Evolutionary conservation across 495 filamentous ascomycete species (phyloP), one percentile per base, ranked within the genome.

Genomic region (Daldinia childiae): DNA sequence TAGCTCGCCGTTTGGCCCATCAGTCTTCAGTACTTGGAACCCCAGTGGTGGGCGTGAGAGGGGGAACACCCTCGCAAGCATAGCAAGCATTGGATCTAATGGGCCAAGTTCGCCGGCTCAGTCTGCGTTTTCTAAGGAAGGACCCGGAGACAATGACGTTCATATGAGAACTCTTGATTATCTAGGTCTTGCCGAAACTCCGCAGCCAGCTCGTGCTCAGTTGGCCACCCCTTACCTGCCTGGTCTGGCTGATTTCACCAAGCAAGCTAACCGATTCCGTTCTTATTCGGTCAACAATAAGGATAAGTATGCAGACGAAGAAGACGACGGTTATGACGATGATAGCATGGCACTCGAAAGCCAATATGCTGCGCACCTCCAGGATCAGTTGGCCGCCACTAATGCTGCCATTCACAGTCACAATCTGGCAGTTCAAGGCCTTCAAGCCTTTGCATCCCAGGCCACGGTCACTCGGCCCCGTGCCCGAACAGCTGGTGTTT

Each of bases 271-370:
- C 79, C 87, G 95, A 51, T 93, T 98, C 80, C 89, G 95, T 17
- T 99, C 95, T 30, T 98, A 97, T 78, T 99, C 95, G 21, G 95
- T 99, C 54, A 98, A 99, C 79, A 95, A 96, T 43, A 98, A 96
- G 79, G 95, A 98, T 78, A 97, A 96, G 80, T 98, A 98, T 75
- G 95, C 92, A 0, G 94, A 97, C 63, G 93, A 97, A 68, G 95
- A 98, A 26, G 91, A 96, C 17, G 93, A 94, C 43, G 90, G 93
- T 64, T 91, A 90, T 57, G 91, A 91, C 54, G 89, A 91, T 12
- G 88, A 92, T 9, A 77, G 91, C 63, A 87, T 94, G 21, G 90
- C 89, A 12, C 87, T 89, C n/a, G 90, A 91, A 58, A 90, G 85
- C 63, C 88, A 90, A 26, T 91, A 90, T 69, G 89, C 89, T 43